Evolutionary conservation across 139 green algal genomes (phyloP).

Genomic region (Picochlorum sp.): DNA sequence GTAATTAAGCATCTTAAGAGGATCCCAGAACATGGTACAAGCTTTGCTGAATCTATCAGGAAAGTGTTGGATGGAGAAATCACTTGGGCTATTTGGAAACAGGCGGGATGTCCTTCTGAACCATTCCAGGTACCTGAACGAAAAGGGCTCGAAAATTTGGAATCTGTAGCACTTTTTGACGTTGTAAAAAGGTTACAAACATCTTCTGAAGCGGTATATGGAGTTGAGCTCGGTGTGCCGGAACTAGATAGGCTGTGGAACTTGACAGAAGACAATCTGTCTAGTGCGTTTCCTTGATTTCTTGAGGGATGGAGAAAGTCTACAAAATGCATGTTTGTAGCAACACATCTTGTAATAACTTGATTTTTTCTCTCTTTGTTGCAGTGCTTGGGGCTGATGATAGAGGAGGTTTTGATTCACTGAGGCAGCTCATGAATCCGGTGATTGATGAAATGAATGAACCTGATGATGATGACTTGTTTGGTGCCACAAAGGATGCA

Average conservation of each 20-base stretch:
- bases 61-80: conserved; percentile 27
- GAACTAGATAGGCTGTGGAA: conserved; percentile 43
- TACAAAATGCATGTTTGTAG: neutral
- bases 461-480: conserved; percentile 14
- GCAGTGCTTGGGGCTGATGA: conserved; percentile 17
- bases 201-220: conserved; percentile 5
- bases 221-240: conserved; percentile 16
- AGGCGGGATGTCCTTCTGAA: conserved; percentile 11
- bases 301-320: too few relatives aligned
- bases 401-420: conserved; percentile 22
- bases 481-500: conserved; percentile 8
- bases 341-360: neutral
- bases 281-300: neutral
- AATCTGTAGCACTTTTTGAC: neutral
- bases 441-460: conserved; percentile 36
- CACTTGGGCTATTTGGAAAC: conserved; percentile 39
- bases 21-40: conserved; percentile 26
- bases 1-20: conserved; percentile 32
- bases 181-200: conserved; percentile 9
- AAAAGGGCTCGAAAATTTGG: neutral
- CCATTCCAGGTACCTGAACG: conserved; percentile 1
- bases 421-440: conserved; percentile 30
- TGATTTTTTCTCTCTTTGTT: conserved; percentile 3
- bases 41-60: conserved; percentile 27
- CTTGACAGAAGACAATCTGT: conserved; percentile 29